phyloP scores from a whole-genome alignment of 2,329 filamentous ascomycete genomes.

The Colletotrichum sp. region DNA sequence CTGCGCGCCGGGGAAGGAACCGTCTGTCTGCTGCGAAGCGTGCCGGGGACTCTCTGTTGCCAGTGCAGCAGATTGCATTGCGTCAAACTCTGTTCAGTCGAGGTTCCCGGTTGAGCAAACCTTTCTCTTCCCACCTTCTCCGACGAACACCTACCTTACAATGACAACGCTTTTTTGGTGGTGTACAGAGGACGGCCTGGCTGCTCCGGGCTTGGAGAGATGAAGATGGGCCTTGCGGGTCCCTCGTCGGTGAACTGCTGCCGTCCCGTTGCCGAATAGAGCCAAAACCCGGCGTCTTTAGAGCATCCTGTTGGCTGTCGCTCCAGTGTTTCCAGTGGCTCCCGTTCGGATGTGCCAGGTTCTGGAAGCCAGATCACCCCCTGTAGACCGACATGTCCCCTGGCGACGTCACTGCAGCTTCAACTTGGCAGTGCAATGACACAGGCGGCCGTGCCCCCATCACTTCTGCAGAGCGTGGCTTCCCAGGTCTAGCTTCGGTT shows the following conservation, averaged over 20 bases:
- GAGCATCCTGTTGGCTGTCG: neutral
- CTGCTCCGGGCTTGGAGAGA: neutral
- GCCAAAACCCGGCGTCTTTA: neutral
- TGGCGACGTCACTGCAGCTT: slow-evolving; percentile 14
- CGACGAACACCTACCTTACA: neutral
- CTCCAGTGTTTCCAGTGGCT: slow-evolving; percentile 13
- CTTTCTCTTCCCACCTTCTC: neutral
- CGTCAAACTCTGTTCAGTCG: neutral
- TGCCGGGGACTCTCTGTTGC: neutral
- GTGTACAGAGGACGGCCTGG: neutral
- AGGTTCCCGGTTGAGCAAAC: neutral
- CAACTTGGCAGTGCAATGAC: slow-evolving; percentile 5
- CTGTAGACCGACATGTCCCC: neutral
- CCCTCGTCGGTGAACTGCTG: neutral
- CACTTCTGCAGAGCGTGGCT: neutral
- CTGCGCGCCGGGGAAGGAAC: slow-evolving; percentile 15
- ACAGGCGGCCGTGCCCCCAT: slow-evolving; percentile 10
- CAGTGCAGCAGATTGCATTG: neutral
- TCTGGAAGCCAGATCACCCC: neutral
- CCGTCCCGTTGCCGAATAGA: neutral
- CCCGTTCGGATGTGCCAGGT: neutral
- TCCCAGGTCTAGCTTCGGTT: neutral
- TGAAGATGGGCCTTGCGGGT: neutral
- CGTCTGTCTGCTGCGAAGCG: neutral
- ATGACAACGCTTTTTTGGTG: neutral